Evolutionary conservation across 768 basidiomycete species (phyloP).

Genomic region (Tubosaeta brunneosetosa): DNA sequence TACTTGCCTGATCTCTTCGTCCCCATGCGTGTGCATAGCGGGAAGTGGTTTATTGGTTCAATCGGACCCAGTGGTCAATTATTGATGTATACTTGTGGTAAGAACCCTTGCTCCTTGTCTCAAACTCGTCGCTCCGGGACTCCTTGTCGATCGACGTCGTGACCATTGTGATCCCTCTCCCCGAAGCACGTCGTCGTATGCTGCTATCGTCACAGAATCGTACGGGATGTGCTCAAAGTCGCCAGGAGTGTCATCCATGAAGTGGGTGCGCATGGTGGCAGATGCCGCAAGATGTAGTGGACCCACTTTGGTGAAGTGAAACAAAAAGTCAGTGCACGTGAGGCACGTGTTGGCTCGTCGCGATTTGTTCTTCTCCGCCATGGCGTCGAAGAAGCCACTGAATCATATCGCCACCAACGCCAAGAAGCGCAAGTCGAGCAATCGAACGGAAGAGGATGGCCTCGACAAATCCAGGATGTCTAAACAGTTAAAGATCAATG

Average conservation of each 20-base stretch:
- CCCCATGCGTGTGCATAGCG: conserved; percentile 82
- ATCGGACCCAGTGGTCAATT: neutral
- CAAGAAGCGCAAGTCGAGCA: conserved; percentile 24
- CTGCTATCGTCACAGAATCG: conserved; percentile 48
- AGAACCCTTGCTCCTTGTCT: conserved; percentile 74
- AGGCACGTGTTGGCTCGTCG: conserved; percentile 16
- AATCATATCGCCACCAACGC: conserved; percentile 5
- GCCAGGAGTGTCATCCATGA: conserved; percentile 65
- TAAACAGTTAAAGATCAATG: conserved; percentile 25
- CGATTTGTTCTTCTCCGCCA: neutral
- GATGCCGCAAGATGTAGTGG: neutral
- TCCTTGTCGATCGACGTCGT: conserved; percentile 70
- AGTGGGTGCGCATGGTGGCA: conserved; percentile 60
- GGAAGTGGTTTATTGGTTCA: neutral
- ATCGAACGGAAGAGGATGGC: neutral
- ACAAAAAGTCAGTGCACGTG: conserved; percentile 23
- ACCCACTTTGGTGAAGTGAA: too few relatives aligned
- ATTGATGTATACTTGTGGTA: conserved; percentile 59
- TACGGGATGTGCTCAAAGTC: conserved; percentile 76
- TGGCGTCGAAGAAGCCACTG: conserved; percentile 10
- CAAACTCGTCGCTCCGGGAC: conserved; percentile 75
- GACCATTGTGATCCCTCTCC: conserved; percentile 75
- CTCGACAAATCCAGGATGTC: neutral
- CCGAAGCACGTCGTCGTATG: conserved; percentile 48
- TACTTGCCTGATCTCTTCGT: conserved; percentile 86